Evolutionary conservation across 2,329 filamentous ascomycete genomes (phyloP).

Genomic region (Penicillium oxalicum): DNA sequence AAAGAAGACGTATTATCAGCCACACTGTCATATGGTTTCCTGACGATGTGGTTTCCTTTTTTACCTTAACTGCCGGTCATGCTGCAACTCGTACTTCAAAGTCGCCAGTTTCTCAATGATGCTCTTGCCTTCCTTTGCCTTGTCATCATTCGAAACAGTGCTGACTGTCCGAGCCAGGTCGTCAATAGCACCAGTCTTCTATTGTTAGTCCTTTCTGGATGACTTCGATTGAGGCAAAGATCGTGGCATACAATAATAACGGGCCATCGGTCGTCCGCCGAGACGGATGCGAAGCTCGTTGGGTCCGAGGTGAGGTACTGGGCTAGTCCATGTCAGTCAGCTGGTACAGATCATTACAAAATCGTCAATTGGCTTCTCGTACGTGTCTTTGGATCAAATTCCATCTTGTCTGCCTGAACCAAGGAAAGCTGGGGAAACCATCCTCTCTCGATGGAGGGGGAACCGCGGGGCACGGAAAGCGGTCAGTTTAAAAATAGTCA

Average conservation of each 20-base stretch:
- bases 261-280: constrained; percentile 84
- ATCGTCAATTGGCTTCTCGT: constrained; percentile 28
- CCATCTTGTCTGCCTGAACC: constrained; percentile 48
- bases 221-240: not conserved
- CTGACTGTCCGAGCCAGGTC: constrained; percentile 67
- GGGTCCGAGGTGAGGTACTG: constrained; percentile 73
- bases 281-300: constrained; percentile 79
- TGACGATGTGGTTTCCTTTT: not conserved
- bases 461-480: constrained; percentile 17
- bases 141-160: constrained; percentile 50
- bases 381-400: constrained; percentile 70
- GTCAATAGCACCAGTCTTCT: constrained; percentile 82
- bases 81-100: constrained; percentile 92
- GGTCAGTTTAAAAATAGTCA: constrained; percentile 3
- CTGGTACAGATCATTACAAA: not conserved
- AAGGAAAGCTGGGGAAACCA: constrained; percentile 13
- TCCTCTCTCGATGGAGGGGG: constrained; percentile 10
- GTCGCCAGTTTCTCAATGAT: constrained; percentile 73
- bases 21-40: not conserved
- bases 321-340: constrained; percentile 44
- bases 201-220: constrained; percentile 2
- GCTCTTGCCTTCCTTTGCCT: constrained; percentile 72
- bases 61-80: constrained; percentile 73
- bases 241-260: constrained; percentile 69
- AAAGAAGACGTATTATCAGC: not conserved